These are phyloP conservation scores for Lecanicillium sp. DNA, from an alignment of 2,329 filamentous ascomycete species.

Conservation along the genomic window DNA sequence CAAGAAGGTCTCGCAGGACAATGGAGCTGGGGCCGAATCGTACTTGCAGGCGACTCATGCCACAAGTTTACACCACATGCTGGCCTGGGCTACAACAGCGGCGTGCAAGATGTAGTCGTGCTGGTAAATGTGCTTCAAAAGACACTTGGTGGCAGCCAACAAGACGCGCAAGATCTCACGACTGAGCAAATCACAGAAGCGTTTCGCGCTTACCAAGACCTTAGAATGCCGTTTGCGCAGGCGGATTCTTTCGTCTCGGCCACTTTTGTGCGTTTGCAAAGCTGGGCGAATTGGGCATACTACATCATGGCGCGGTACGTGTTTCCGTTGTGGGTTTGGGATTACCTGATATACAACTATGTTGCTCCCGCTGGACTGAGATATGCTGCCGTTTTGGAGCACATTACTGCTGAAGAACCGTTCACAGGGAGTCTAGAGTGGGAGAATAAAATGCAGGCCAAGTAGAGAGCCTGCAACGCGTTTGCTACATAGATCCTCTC, in stretches of 20 bases:
- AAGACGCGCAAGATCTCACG: too few species aligned
- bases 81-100: constrained; percentile 20
- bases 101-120: constrained; percentile 16
- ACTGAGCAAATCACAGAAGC: not conserved
- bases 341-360: not conserved
- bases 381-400: not conserved
- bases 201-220: not conserved
- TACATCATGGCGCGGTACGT: not conserved
- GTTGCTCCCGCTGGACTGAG: not conserved
- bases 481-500: not conserved
- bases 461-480: too few species aligned
- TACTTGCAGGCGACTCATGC: constrained; percentile 21
- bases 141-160: not conserved
- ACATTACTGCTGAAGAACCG: not conserved
- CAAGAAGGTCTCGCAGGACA: constrained; percentile 20
- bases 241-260: not conserved
- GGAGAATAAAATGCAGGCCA: constrained; percentile 5
- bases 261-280: not conserved
- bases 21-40: constrained; percentile 19
- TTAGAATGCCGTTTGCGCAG: not conserved
- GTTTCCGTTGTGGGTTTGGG: not conserved
- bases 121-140: constrained; percentile 11
- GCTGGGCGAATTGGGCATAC: not conserved
- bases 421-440: not conserved
- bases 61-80: constrained; percentile 23